Base-by-base conservation (phyloP, 2,329 filamentous ascomycete species). In the Penicillium sp. region DNA sequence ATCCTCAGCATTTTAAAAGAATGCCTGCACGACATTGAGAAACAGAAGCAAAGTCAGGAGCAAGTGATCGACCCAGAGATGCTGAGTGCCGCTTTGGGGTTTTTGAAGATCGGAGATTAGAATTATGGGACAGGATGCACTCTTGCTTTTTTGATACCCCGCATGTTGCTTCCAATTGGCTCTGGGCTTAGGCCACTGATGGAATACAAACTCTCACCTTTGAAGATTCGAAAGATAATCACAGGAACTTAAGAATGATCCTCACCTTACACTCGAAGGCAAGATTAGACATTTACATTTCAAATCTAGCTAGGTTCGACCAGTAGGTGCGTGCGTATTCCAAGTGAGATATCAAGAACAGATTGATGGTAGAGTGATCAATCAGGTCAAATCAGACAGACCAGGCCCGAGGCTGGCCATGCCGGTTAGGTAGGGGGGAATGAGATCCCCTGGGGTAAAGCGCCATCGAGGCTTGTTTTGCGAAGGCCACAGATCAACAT, bases 1-100 rank as follows among this genome's bases (percentile, higher is more conserved):
- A 70, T 80, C 18, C 61, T 77, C 14, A 67, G 68, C 10, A 76
- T 74, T 9, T 64, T 78, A 13, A 73, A 70, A 41, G 66, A 72
- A 16, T 72, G 66, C 58, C 63, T 78, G 18, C 63, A 53, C n/a
- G 60, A 72, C 2, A 69, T 75, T 24, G 70, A 73, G n/a, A 54
- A 57, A 1, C 54, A 65, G 6, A 51, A 52, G 22, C 51, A 44
- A 27, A 43, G 35, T 10, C 35, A 55, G 24, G 9, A 61, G 7
- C 59, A 51, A 9, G 46, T 63, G 19, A 36, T 74, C 14, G 70
- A 77, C 47, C 59, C 71, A 1, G 71, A 74, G 50, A 69, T 66
- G 57, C 40, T 77, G 39, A 71, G 64, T 55, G 33, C 66, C 50
- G 73, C 74, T 2, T 72, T 77, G 74, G 68, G 63, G 27, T 73